Evolutionary conservation across 768 basidiomycete genomes (phyloP).

Genomic region (Myochromella boudieri): DNA sequence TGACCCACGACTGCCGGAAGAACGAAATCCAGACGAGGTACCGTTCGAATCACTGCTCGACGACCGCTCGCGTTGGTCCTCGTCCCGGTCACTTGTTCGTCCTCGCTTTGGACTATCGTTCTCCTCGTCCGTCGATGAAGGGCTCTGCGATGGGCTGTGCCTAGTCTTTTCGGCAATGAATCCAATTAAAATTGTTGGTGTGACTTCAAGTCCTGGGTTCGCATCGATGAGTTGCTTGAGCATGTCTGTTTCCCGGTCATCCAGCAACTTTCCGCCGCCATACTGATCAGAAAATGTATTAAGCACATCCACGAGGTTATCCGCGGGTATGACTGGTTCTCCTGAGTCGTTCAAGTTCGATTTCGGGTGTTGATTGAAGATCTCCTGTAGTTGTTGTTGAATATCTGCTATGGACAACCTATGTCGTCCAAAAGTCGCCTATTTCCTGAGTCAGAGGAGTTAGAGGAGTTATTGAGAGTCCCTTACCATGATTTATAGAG

Average conservation of each 20-base stretch:
- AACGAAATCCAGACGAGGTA: slow-evolving; percentile 33
- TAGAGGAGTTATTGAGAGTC: neutral
- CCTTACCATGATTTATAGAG: slow-evolving; percentile 12
- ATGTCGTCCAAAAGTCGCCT: slow-evolving; percentile 50
- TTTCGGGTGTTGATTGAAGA: slow-evolving; percentile 67
- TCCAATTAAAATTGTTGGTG: slow-evolving; percentile 61
- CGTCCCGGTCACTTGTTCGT: slow-evolving; percentile 29
- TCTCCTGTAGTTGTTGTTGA: slow-evolving; percentile 62
- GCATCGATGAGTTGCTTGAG: slow-evolving; percentile 55
- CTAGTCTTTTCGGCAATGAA: slow-evolving; percentile 66
- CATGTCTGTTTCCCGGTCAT: slow-evolving; percentile 58
- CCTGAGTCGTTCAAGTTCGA: slow-evolving; percentile 57
- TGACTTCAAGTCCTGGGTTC: slow-evolving; percentile 67
- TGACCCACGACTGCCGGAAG: slow-evolving; percentile 47
- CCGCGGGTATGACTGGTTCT: slow-evolving; percentile 67
- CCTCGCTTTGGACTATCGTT: slow-evolving; percentile 38
- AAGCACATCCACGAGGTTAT: slow-evolving; percentile 70
- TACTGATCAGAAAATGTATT: slow-evolving; percentile 60
- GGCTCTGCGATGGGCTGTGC: slow-evolving; percentile 40
- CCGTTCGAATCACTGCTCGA: slow-evolving; percentile 56
- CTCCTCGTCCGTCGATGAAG: slow-evolving; percentile 31
- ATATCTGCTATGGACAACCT: slow-evolving; percentile 73
- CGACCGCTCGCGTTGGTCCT: slow-evolving; percentile 38
- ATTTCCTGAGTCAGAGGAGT: neutral
- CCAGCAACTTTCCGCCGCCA: slow-evolving; percentile 62